Percentiles rank a stretch among this genome's conserved stretches.
These are phyloP conservation scores for Pseudogymnoascus pannorum DNA, from an alignment of 2,329 filamentous ascomycete genomes.

Conservation along the genomic window DNA sequence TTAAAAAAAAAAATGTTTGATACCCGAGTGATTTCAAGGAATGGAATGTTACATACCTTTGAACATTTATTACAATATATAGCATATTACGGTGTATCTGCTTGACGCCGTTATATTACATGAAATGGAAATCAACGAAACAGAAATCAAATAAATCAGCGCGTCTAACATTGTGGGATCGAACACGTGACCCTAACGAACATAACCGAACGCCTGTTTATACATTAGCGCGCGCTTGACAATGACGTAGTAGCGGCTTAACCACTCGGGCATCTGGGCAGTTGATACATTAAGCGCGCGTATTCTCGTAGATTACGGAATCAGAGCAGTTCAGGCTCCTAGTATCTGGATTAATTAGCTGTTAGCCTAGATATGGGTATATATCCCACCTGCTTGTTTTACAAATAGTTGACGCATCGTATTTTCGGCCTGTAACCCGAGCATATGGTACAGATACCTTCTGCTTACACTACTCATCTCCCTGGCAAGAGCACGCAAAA, in stretches of 20 bases:
- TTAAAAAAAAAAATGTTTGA: background rate
- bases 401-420: background rate
- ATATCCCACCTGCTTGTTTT: background rate
- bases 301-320: background rate
- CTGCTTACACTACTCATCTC: no score
- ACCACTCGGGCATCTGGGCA: background rate
- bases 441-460: no score
- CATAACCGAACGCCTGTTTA: background rate
- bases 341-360: background rate
- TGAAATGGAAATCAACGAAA: background rate
- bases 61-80: background rate
- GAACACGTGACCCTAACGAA: background rate
- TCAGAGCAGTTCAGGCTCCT: background rate
- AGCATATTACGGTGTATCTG: no score
- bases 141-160: no score
- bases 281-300: background rate
- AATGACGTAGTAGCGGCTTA: background rate
- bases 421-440: no score
- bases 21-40: background rate
- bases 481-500: no score
- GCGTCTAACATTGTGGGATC: background rate
- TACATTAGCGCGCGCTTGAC: conserved; percentile 1
- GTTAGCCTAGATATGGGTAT: background rate
- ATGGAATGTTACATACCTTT: conserved; percentile 3
- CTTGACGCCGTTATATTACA: no score